Evolutionary conservation across 495 filamentous ascomycete genomes (phyloP).

Genomic region (Entonaema liquescens): DNA sequence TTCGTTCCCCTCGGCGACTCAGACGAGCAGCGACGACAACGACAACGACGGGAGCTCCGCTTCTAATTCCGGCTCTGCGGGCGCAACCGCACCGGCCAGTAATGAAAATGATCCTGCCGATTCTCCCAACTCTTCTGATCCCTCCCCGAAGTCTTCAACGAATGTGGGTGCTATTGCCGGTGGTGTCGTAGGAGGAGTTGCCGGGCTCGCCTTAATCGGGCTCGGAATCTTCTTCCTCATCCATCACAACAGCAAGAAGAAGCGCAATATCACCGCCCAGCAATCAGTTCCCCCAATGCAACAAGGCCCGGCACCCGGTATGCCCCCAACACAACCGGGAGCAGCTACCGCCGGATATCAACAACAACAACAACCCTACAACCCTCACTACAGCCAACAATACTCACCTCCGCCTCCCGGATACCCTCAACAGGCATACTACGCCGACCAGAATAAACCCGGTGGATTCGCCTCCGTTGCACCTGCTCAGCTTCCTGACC

Average conservation of each 20-base stretch:
- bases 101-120: neutral
- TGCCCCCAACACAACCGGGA: neutral
- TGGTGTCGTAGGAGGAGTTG: slow-evolving; percentile 60
- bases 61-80: slow-evolving; percentile 4
- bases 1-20: slow-evolving; percentile 13
- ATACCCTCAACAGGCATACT: slow-evolving; percentile 34
- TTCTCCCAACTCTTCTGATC: neutral
- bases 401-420: slow-evolving; percentile 19
- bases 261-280: slow-evolving; percentile 12
- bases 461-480: slow-evolving; percentile 33
- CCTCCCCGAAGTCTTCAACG: slow-evolving; percentile 37
- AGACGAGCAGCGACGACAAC: slow-evolving; percentile 2
- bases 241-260: slow-evolving; percentile 48
- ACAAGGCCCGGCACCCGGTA: slow-evolving; percentile 5
- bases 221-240: slow-evolving; percentile 52
- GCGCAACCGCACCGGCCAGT: neutral
- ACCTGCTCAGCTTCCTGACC: slow-evolving; percentile 29
- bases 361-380: slow-evolving; percentile 3
- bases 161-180: slow-evolving; percentile 57
- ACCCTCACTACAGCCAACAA: slow-evolving; percentile 39
- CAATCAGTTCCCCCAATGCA: slow-evolving; percentile 24
- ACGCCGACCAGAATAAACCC: slow-evolving; percentile 37
- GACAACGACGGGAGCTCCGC: neutral
- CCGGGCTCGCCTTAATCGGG: slow-evolving; percentile 51
- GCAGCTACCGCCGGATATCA: neutral